Conservation (phyloP, 2,329 filamentous ascomycete species). For the Cladosporium oxysporum region DNA sequence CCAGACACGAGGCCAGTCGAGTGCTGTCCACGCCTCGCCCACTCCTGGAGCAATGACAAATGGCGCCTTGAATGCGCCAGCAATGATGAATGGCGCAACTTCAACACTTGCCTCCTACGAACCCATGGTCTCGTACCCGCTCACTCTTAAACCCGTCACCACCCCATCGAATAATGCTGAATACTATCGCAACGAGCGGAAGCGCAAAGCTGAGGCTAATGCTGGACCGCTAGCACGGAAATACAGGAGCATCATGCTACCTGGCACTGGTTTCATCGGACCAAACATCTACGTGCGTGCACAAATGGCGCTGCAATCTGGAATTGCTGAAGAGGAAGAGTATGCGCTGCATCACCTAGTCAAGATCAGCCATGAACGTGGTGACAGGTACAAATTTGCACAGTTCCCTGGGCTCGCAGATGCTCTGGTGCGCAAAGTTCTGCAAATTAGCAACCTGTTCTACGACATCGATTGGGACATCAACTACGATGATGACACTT, state of each 20-base stretch:
- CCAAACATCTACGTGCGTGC: slow-evolving; percentile 92
- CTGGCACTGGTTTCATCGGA: slow-evolving; percentile 65
- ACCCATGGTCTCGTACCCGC: slow-evolving; percentile 61
- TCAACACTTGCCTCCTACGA: slow-evolving; percentile 69
- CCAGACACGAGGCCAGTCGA: slow-evolving; percentile 57
- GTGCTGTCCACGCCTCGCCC: slow-evolving; percentile 40
- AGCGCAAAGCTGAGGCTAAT: slow-evolving; percentile 46
- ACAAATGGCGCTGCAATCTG: slow-evolving; percentile 78
- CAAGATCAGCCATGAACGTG: slow-evolving; percentile 91
- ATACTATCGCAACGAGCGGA: slow-evolving; percentile 62
- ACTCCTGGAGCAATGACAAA: slow-evolving; percentile 54
- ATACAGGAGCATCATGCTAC: slow-evolving; percentile 58
- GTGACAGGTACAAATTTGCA: slow-evolving; percentile 94
- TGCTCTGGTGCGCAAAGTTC: slow-evolving; percentile 78
- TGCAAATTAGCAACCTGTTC: slow-evolving; percentile 76
- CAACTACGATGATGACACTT: slow-evolving; percentile 64
- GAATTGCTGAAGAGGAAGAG: slow-evolving; percentile 78
- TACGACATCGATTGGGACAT: slow-evolving; percentile 82
- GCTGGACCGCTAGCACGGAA: slow-evolving; percentile 47
- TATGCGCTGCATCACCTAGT: slow-evolving; percentile 92
- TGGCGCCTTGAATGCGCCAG: slow-evolving; percentile 41
- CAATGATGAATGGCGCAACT: slow-evolving; percentile 33
- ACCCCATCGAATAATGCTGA: slow-evolving; percentile 74
- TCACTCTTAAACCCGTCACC: slow-evolving; percentile 70
- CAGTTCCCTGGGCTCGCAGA: slow-evolving; percentile 87